phyloP scores from a whole-genome alignment of 225 moss, liverwort and hornwort species.

The Lunularia cruciata region DNA sequence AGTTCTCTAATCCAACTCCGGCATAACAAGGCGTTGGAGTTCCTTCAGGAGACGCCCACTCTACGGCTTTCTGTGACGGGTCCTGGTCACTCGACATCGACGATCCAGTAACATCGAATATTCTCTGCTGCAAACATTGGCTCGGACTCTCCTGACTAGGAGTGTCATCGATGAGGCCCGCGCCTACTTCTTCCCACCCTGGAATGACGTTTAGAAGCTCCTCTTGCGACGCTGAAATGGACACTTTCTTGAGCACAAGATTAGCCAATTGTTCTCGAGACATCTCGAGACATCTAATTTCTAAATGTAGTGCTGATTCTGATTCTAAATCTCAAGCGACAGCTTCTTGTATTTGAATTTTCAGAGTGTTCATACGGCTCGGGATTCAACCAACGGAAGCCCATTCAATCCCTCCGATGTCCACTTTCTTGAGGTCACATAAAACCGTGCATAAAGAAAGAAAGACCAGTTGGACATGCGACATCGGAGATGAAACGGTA shows the following conservation, averaged over 20 bases:
- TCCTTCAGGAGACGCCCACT: conserved; percentile 21
- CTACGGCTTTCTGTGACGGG: conserved; percentile 16
- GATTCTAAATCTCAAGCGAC: too few species aligned
- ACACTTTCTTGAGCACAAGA: conserved; percentile 1
- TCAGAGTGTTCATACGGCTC: too few species aligned
- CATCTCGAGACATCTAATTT: too few species aligned
- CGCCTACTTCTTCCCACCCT: conserved; percentile 27
- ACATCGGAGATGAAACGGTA: too few species aligned
- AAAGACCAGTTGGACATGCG: too few species aligned
- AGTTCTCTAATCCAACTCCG: conserved; percentile 23
- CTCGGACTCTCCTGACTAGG: conserved; percentile 28
- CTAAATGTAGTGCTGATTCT: too few species aligned
- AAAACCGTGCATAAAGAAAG: too few species aligned
- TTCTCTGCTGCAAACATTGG: conserved; percentile 12
- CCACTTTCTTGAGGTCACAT: too few species aligned
- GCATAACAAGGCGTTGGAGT: background rate
- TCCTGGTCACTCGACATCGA: conserved; percentile 15
- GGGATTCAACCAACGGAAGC: too few species aligned
- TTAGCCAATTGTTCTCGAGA: conserved; percentile 10
- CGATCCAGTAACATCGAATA: conserved; percentile 31
- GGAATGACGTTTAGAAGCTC: conserved; percentile 19
- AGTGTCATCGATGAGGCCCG: conserved; percentile 31
- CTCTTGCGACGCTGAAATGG: conserved; percentile 43
- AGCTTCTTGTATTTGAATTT: too few species aligned
- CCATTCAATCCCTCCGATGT: too few species aligned